Percentiles rank a stretch among this genome's conserved stretches.
Evolutionary conservation across 179 eudicot species (phyloP).

Genomic region (Spergularia azorica): DNA sequence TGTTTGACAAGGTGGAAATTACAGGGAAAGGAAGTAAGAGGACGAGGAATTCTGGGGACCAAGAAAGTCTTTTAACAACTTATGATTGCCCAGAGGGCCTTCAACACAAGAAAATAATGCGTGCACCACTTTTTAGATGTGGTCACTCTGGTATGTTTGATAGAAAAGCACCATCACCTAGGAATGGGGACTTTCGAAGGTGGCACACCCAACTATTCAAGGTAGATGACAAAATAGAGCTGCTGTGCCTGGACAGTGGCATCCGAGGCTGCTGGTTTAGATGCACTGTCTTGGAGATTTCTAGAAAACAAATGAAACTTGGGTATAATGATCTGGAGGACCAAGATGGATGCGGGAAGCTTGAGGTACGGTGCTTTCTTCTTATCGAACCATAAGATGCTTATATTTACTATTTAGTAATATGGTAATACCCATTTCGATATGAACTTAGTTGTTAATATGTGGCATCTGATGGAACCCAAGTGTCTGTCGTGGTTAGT

Average conservation of each 20-base stretch:
- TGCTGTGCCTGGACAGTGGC: conserved; percentile 92
- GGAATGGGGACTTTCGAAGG: conserved; percentile 38
- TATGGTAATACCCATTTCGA: not conserved
- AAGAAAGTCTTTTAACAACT: conserved; percentile 31
- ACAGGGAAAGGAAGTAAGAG: conserved; percentile 64
- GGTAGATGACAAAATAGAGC: conserved; percentile 67
- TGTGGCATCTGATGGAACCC: not conserved
- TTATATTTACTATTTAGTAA: not conserved
- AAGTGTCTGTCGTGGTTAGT: not conserved
- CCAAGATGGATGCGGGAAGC: conserved; percentile 73
- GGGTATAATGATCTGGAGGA: conserved; percentile 81
- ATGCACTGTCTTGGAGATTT: conserved; percentile 74
- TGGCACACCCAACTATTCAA: conserved; percentile 38
- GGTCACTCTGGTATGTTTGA: conserved; percentile 38
- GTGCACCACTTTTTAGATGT: conserved; percentile 35
- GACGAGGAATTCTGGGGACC: conserved; percentile 43
- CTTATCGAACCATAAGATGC: not conserved
- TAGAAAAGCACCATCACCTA: conserved; percentile 38
- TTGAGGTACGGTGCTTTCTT: conserved; percentile 57
- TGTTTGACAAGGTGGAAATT: conserved; percentile 48
- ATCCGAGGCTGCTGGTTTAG: conserved; percentile 98
- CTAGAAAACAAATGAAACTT: conserved; percentile 66
- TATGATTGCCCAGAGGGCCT: conserved; percentile 27
- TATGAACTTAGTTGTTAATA: not conserved
- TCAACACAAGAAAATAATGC: conserved; percentile 28